Base-by-base conservation (phyloP, 169 alveolate species). In the Cryptosporidium tyzzeri region DNA sequence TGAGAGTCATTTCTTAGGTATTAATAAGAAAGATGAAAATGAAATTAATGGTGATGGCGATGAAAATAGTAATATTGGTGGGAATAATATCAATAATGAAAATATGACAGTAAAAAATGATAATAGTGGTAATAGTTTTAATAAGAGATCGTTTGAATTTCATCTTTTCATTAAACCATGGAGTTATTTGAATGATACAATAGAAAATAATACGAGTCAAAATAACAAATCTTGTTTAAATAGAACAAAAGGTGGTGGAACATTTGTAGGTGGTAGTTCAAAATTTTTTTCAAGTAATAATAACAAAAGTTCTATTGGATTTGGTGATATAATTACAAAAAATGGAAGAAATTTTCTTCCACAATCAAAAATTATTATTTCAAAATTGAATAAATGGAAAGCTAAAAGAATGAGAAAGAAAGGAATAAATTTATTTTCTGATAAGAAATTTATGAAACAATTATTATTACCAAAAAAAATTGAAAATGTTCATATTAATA, bases 371-470 rank as follows among this genome's bases (percentile, higher is more conserved):
- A n/a, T 6, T 16, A 55, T 55, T 1, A 55, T 55, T 12, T 1
- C 23, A 9, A 55, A 55, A 55, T n/a, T 55, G 7, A n/a, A 55
- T 26, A 55, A 55, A 9, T 55, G 67, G 67, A 55, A 9, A 29
- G 23, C 8, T 23, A 5, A 21, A 10, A 55, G 67, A 26, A 55
- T 55, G 67, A 55, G 44, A 16, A 70, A 70, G 37, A 70, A 48
- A 21, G 62, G 51, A 26, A 21, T 48, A 39, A 70, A 50, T 21
- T 26, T 48, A n/a, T 70, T 45, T 44, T 70, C 84, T 4, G 62
- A 70, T 70, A 70, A 70, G 62, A 70, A 70, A 41, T 70, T 44
- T 12, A 70, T 70, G 51, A 50, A 58, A 5, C 84, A 70, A 37
- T 50, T 48, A 12, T 50, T 70, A 23, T 58, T 70, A 8, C 84